phyloP scores from a whole-genome alignment of 768 basidiomycete genomes.

The Mycena epipterygia region DNA sequence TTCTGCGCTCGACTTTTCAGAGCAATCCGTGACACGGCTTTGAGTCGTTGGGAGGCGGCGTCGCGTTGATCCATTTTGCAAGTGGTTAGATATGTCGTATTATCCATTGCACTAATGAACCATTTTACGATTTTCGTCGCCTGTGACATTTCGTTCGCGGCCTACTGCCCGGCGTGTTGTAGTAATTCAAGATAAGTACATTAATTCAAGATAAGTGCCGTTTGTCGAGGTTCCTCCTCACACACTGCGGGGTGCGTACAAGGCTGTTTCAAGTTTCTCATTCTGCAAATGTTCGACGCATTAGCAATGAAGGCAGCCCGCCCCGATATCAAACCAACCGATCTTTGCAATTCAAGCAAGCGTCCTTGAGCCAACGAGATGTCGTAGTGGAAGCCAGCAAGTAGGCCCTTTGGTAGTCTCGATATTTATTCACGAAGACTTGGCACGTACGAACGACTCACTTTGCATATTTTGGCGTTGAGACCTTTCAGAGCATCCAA shows the following conservation, averaged over 20 bases:
- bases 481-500: slow-evolving; percentile 76
- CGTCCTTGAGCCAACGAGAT: slow-evolving; percentile 70
- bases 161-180: too few species aligned
- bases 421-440: not conserved
- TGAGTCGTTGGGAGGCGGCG: slow-evolving; percentile 4
- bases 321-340: slow-evolving; percentile 57
- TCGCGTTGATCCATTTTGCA: slow-evolving; percentile 19
- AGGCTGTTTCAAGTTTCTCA: slow-evolving; percentile 5
- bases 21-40: not conserved
- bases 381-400: slow-evolving; percentile 78
- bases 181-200: too few species aligned
- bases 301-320: not conserved
- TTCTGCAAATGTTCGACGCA: slow-evolving; percentile 14
- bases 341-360: slow-evolving; percentile 76
- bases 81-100: slow-evolving; percentile 31
- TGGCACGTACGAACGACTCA: slow-evolving; percentile 39
- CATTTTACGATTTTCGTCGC: slow-evolving; percentile 1
- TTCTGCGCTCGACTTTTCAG: slow-evolving; percentile 26
- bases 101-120: slow-evolving; percentile 24
- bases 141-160: too few species aligned
- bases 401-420: slow-evolving; percentile 69
- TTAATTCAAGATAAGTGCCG: not conserved
- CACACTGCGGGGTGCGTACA: not conserved
- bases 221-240: not conserved
- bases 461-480: slow-evolving; percentile 85